Evolutionary conservation across 176 grass and related monocot species (phyloP).

Genomic region (Hordeum marinum): DNA sequence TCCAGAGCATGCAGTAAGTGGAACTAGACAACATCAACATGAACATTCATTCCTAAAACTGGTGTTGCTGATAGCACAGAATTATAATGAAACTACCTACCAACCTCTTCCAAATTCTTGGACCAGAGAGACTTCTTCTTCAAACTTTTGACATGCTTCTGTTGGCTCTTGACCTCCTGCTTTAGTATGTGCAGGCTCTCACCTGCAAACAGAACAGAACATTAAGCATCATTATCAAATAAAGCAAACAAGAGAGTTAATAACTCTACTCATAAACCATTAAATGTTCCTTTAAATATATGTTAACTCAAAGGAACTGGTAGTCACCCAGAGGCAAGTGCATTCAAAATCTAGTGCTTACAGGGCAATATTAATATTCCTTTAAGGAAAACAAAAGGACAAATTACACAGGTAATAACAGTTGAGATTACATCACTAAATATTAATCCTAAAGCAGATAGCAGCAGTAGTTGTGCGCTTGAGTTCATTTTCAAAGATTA

Average conservation of each 20-base stretch:
- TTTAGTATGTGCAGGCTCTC: slow-evolving; percentile 79
- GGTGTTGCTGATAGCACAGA: slow-evolving; percentile 1
- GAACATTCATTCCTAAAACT: slow-evolving; percentile 5
- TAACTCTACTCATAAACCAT: not conserved
- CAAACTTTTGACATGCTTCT: slow-evolving; percentile 77
- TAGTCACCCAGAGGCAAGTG: not conserved
- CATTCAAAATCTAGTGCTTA: slow-evolving; percentile 2
- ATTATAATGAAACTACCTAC: slow-evolving; percentile 36
- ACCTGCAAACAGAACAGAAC: slow-evolving; percentile 49
- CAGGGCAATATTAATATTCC: not conserved
- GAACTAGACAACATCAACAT: not conserved
- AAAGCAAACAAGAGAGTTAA: slow-evolving; percentile 4
- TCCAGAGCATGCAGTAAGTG: not conserved
- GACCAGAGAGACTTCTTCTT: slow-evolving; percentile 92
- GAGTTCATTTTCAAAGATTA: not conserved
- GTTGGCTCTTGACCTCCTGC: slow-evolving; percentile 90
- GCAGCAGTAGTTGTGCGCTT: not conserved
- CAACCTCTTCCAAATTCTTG: slow-evolving; percentile 96
- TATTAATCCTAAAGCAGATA: not conserved
- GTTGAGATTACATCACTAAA: not conserved
- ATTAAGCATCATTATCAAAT: slow-evolving; percentile 3
- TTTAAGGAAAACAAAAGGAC: not conserved
- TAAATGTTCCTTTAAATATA: not conserved
- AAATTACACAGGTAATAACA: not conserved
- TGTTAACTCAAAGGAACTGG: not conserved